A percentile compares a stretch with the other conserved stretches of the same genome.
phyloP scores from a whole-genome alignment of 768 basidiomycete genomes.

The Psilocybe tampanensis region DNA sequence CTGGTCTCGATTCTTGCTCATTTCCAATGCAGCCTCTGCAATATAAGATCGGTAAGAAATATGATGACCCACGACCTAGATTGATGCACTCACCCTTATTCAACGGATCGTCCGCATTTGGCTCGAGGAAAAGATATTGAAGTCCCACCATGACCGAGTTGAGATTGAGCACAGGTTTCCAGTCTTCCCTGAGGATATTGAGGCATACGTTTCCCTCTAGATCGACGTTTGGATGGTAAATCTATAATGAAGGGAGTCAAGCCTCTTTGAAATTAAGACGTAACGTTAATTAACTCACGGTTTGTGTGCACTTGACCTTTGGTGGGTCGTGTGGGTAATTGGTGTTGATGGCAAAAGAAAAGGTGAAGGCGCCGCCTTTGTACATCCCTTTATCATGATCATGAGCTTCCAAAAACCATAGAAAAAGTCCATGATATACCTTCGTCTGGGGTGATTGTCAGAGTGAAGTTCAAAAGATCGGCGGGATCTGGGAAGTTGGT shows the following conservation, averaged over 20 bases:
- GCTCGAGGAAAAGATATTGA: constrained; percentile 98
- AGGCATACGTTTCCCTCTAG: constrained; percentile 98
- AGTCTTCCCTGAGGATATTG: constrained; percentile 98
- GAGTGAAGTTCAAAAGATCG: constrained; percentile 95
- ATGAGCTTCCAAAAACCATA: neutral
- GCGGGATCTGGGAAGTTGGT: constrained; percentile 90
- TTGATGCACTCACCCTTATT: constrained; percentile 84
- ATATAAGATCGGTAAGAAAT: constrained; percentile 10
- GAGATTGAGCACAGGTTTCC: constrained; percentile 98
- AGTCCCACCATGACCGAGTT: constrained; percentile 98
- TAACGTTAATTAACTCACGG: constrained; percentile 49
- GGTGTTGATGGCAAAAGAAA: constrained; percentile 95
- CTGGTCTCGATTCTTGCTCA: constrained; percentile 83
- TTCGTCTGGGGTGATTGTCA: constrained; percentile 97
- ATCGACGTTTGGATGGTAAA: constrained; percentile 99
- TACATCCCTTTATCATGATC: constrained; percentile 79
- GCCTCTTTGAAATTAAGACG: neutral
- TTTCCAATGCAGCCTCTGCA: constrained; percentile 93
- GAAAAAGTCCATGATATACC: constrained; percentile 49
- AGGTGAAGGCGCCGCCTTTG: constrained; percentile 90
- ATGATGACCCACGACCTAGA: neutral
- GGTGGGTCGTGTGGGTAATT: constrained; percentile 99
- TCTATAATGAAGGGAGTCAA: constrained; percentile 48
- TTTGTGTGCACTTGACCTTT: constrained; percentile 97
- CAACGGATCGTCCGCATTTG: constrained; percentile 96